Evolutionary conservation across 2,329 filamentous ascomycete genomes (phyloP).

Genomic region (Dactylonectria macrodidyma): DNA sequence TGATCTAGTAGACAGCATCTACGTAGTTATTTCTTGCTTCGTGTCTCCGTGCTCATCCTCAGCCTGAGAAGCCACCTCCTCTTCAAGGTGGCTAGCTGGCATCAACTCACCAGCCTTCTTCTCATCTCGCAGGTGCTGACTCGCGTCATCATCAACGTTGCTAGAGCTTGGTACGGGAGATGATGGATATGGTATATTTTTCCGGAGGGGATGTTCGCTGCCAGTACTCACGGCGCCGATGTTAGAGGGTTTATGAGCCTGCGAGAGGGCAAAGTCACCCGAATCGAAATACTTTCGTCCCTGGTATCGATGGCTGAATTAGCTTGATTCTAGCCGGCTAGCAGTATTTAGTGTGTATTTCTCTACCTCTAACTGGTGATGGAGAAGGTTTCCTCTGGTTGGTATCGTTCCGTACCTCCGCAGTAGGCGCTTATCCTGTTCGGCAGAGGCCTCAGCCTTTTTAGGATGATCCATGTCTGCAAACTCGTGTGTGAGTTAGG

Average conservation of each 20-base stretch:
- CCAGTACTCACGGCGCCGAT: slow-evolving; percentile 37
- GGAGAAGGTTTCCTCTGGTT: slow-evolving; percentile 32
- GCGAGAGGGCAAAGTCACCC: slow-evolving; percentile 39
- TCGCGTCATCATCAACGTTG: slow-evolving; percentile 24
- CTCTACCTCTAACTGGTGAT: slow-evolving; percentile 37
- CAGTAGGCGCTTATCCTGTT: background rate
- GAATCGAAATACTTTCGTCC: slow-evolving; percentile 41
- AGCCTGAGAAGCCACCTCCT: slow-evolving; percentile 18
- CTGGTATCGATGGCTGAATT: background rate
- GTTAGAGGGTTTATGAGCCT: slow-evolving; percentile 36
- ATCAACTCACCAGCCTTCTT: slow-evolving; percentile 9
- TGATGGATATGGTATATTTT: slow-evolving; percentile 31
- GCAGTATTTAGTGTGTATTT: background rate
- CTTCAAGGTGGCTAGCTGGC: slow-evolving; percentile 14
- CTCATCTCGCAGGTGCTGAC: background rate
- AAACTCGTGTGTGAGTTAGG: background rate
- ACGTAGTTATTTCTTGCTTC: slow-evolving; percentile 3
- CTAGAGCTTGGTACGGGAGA: slow-evolving; percentile 36
- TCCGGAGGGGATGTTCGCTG: slow-evolving; percentile 34
- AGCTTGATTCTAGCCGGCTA: background rate
- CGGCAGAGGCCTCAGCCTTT: background rate
- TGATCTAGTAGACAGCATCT: slow-evolving; percentile 23
- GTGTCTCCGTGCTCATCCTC: background rate
- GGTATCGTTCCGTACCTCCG: slow-evolving; percentile 28
- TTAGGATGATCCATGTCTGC: slow-evolving; percentile 11